Conservation (phyloP, 2,329 filamentous ascomycete genomes). For the Cytospora piceae region DNA sequence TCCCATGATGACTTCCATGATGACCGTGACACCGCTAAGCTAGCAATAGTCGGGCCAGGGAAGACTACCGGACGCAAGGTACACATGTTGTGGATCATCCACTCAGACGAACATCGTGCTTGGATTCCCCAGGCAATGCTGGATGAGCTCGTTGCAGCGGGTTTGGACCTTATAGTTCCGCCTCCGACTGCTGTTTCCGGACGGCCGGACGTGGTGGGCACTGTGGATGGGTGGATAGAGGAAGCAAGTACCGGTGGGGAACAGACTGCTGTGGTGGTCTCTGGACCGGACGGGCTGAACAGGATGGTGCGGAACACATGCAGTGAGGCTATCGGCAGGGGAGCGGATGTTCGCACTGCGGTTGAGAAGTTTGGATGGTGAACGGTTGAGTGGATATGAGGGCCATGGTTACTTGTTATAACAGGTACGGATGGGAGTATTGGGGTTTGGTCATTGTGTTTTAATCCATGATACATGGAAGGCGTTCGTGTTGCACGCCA, state of each 20-base stretch:
- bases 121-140: conserved; percentile 58
- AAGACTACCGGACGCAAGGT: conserved; percentile 41
- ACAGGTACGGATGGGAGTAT: background rate
- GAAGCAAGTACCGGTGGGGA: conserved; percentile 34
- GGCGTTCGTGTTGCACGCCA: background rate
- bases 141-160: conserved; percentile 51
- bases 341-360: conserved; percentile 54
- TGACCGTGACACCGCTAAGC: background rate
- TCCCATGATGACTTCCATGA: background rate
- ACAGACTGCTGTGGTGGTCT: conserved; percentile 58
- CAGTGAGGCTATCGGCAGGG: conserved; percentile 51
- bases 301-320: conserved; percentile 62
- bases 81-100: conserved; percentile 63
- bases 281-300: conserved; percentile 66
- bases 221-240: conserved; percentile 46
- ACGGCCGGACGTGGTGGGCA: conserved; percentile 53
- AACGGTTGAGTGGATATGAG: conserved; percentile 1
- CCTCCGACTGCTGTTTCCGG: conserved; percentile 56
- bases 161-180: conserved; percentile 58
- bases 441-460: background rate
- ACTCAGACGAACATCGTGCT: conserved; percentile 52
- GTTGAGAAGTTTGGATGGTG: conserved; percentile 74
- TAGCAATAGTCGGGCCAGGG: background rate
- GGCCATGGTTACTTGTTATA: background rate
- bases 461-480: background rate